Evolutionary conservation across 2,329 filamentous ascomycete species (phyloP), one percentile per base, ranked within the genome.

Genomic region (Verticillium albo-atrum): DNA sequence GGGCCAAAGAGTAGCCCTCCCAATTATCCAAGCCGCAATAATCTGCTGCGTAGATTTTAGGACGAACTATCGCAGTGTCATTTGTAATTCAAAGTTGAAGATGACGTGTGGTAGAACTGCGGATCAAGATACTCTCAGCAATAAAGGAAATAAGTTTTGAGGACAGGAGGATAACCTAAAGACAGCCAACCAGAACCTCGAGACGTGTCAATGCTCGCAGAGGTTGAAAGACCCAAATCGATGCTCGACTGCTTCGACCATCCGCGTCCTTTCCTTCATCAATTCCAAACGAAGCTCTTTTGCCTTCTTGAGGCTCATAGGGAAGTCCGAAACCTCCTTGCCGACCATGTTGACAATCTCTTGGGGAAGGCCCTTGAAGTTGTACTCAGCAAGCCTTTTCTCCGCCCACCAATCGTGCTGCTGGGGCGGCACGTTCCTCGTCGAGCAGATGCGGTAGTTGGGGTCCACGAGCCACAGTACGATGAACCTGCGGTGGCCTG

Each of bases 381-480:
- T 47, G 37, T 47, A 47, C 37, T 47, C 37, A 7, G 37, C 37
- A 6, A 47, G 37, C n/a, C 37, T 47, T 20, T 47, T 47, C 23
- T 69, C 67, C n/a, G 58, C 25, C 68, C 74, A 77, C 77, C 77
- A 79, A 35, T 71, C 59, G 17, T 61, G 63, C 64, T 75, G 76
- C 67, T 80, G 76, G 2, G 76, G 76, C 23, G 77, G 75, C n/a
- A 79, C 74, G 28, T 78, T 79, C 30, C 74, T 72, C 10, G 77
- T 79, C 1, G 73, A 75, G 59, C 77, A 69, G 71, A 79, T 58
- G 1, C 77, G 77, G 1, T 75, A 64, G 23, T 77, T 65, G 0
- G 86, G 86, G 65, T 89, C 84, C 2, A 89, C 79, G 2, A 89
- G 76, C 67, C 83, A 89, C 10, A 89, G 71, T 0, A 82, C 83